These are phyloP conservation scores for Aspergillus japonicus DNA, from an alignment of 2,329 filamentous ascomycete species.

Conservation along the genomic window DNA sequence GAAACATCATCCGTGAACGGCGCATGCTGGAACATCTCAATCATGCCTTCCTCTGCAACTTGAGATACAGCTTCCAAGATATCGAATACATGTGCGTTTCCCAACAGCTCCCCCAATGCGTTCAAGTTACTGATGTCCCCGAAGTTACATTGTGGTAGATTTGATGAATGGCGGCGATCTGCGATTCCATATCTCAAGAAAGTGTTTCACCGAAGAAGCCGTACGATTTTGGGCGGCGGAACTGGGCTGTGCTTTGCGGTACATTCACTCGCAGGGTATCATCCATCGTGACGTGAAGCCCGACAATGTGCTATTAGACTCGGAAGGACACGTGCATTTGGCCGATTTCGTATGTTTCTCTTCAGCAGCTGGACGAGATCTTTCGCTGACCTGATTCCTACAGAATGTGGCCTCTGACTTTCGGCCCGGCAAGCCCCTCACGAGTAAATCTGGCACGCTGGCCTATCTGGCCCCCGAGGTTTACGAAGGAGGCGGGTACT, in stretches of 20 bases:
- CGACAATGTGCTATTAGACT: conserved; percentile 84
- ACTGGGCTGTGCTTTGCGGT: conserved; percentile 83
- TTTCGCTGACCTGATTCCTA: conserved; percentile 11
- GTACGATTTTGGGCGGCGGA: conserved; percentile 97
- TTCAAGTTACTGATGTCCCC: conserved; percentile 24
- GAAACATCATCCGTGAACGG: conserved; percentile 95
- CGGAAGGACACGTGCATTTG: conserved; percentile 90
- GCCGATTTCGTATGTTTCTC: conserved; percentile 80
- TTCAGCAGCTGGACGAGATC: not conserved
- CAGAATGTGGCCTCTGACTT: conserved; percentile 97
- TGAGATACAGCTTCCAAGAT: conserved; percentile 98
- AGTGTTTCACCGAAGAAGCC: conserved; percentile 96
- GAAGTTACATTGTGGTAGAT: conserved; percentile 87
- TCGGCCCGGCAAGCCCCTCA: conserved; percentile 74
- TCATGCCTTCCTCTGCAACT: conserved; percentile 95
- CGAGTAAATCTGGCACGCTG: conserved; percentile 93
- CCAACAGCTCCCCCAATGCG: not conserved
- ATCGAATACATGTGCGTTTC: conserved; percentile 88
- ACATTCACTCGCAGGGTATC: conserved; percentile 82
- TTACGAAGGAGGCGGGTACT: conserved; percentile 85
- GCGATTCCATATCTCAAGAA: conserved; percentile 95
- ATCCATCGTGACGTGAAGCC: conserved; percentile 91
- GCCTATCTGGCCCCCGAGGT: conserved; percentile 96
- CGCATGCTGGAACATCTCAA: conserved; percentile 98
- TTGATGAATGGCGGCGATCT: conserved; percentile 97